Evolutionary conservation across 1,284 basidiomycete genomes (phyloP), one percentile per base, ranked within the genome.

Genomic region (Cryptococcus sp.): DNA sequence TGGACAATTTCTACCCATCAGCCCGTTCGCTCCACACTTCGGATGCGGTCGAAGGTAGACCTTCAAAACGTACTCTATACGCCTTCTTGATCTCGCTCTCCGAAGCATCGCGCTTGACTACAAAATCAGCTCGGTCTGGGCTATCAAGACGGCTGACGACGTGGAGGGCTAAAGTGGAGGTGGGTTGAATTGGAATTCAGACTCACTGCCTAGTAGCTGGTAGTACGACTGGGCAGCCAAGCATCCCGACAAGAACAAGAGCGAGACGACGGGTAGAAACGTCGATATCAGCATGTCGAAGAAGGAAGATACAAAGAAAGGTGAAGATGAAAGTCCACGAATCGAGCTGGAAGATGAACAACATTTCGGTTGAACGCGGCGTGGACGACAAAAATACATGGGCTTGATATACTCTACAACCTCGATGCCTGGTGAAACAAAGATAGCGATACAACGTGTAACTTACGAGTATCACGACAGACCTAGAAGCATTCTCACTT

Each of bases 61-160:
- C 23, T 18, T 32, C 2, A 24, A 35, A 21, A 58, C 68, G 41
- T 49, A 73, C 72, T 59, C 70, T 86, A 76, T 95, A 97, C 2
- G 90, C 88, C 59, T 86, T 84, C 72, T 86, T 83, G 68, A 97
- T 89, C 58, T 94, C 89, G 60, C 82, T 81, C 32, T 93, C 88
- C 26, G 82, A 84, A 21, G 90, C 89, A 39, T 83, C 82, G 57
- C 76, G 82, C 59, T 82, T 79, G 41, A 95, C 87, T 91, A 48
- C 9, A 22, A 5, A 24, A 43, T 38, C 34, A 48, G 41, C 39
- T 6, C 10, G 14, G 2, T 19, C 56, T 56, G 46, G 58, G 51
- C 45, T 26, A 41, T 38, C 32, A 35, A 14, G 36, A 3, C 23
- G 5, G 33, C 14, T n/a, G n/a, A 11, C 50, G 57, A 57, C 46